Evolutionary conservation across 169 alveolate genomes (phyloP).

Genomic region (Plasmodium fragile): DNA sequence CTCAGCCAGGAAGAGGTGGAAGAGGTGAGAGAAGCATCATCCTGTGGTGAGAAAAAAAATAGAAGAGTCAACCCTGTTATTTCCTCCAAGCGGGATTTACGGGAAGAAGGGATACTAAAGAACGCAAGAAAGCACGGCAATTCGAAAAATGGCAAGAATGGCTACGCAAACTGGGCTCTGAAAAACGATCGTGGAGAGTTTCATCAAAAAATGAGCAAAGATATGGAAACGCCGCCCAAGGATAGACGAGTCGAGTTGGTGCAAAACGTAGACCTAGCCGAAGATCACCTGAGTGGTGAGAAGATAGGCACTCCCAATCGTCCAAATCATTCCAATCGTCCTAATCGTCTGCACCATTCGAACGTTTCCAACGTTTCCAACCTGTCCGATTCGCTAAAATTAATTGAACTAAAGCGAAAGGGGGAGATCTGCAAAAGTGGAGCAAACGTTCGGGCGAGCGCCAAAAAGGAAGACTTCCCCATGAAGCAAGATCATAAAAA

Average conservation of each 20-base stretch:
- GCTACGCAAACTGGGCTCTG: not conserved
- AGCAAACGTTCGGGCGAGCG: not conserved
- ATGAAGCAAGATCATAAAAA: not conserved
- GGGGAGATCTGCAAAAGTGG: constrained; percentile 5
- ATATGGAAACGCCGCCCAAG: not conserved
- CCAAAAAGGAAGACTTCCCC: not conserved
- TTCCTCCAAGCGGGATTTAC: not conserved
- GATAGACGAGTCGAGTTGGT: constrained; percentile 12
- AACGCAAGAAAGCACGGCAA: not conserved
- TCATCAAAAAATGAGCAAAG: not conserved
- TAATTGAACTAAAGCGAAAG: constrained; percentile 16
- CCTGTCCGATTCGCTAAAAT: constrained; percentile 49
- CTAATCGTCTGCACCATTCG: not conserved
- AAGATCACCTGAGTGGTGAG: not conserved
- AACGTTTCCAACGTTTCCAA: not conserved
- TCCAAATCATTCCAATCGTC: not conserved
- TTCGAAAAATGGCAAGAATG: not conserved
- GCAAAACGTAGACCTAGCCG: constrained; percentile 12
- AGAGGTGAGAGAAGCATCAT: not conserved
- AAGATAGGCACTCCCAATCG: not conserved
- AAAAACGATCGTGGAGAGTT: not conserved
- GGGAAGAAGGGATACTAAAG: not conserved
- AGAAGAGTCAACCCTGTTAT: not conserved
- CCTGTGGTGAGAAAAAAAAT: not conserved
- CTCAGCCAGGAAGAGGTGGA: not conserved